Percentiles rank a stretch among this genome's conserved stretches.
Conservation (phyloP, 2,329 filamentous ascomycete genomes). For the Drechslerella coelobrocha region DNA sequence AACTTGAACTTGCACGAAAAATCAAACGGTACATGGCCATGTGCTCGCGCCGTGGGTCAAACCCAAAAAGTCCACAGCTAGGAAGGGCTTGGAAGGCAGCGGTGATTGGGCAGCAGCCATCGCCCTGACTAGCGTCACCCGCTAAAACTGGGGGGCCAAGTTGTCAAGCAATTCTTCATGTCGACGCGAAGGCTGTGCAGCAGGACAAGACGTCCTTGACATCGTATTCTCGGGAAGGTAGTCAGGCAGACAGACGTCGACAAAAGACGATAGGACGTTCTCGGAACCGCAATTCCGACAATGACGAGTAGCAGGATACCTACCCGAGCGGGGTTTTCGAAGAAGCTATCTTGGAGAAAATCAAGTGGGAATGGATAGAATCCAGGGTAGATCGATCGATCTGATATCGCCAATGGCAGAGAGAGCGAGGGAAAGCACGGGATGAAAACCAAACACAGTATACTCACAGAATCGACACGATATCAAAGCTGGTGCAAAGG, state of each 20-base stretch:
- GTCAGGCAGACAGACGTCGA: neutral
- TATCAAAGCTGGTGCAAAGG: no score
- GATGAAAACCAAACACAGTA: no score
- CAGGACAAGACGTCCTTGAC: slow-evolving; percentile 28
- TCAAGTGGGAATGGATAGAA: no score
- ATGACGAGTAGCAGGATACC: neutral
- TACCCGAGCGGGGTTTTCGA: no score
- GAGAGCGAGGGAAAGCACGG: no score
- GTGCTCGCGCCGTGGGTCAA: neutral
- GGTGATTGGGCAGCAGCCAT: slow-evolving; percentile 35
- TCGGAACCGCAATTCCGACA: slow-evolving; percentile 35
- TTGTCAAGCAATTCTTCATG: slow-evolving; percentile 20
- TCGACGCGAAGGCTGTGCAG: slow-evolving; percentile 46
- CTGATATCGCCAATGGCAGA: no score
- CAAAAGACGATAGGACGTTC: slow-evolving; percentile 28
- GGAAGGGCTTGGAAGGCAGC: slow-evolving; percentile 14
- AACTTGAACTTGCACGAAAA: no score
- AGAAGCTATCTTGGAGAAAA: no score
- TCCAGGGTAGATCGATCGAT: no score
- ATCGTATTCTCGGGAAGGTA: neutral
- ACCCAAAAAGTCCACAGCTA: slow-evolving; percentile 13
- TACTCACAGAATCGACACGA: no score
- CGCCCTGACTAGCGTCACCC: slow-evolving; percentile 26
- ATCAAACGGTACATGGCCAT: neutral
- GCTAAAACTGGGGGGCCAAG: slow-evolving; percentile 8